Evolutionary conservation across 2,329 filamentous ascomycete species (phyloP).

Genomic region (Boeremia lycopersici): DNA sequence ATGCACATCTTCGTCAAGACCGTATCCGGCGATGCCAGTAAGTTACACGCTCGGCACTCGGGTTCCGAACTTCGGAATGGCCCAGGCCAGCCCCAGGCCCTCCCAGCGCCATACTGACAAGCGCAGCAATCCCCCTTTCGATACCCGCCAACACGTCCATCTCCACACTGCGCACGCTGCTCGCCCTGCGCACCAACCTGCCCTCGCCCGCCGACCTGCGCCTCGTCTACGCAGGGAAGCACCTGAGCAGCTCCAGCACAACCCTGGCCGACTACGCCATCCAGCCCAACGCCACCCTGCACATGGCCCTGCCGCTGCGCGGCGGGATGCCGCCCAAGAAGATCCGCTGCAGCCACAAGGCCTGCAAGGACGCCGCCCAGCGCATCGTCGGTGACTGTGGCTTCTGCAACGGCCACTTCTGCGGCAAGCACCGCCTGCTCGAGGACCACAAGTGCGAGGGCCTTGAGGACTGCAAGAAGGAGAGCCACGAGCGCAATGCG

Average conservation of each 20-base stretch:
- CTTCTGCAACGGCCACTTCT: constrained; percentile 94
- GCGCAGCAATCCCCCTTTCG: constrained; percentile 62
- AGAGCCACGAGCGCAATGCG: constrained; percentile 91
- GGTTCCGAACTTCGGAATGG: constrained; percentile 25
- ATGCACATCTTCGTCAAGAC: constrained; percentile 69
- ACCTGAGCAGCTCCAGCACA: constrained; percentile 53
- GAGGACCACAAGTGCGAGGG: constrained; percentile 94
- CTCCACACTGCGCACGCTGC: constrained; percentile 60
- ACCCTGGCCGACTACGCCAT: constrained; percentile 58
- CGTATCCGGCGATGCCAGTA: constrained; percentile 61
- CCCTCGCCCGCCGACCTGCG: constrained; percentile 56
- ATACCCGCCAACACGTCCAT: constrained; percentile 61
- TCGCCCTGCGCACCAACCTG: constrained; percentile 63
- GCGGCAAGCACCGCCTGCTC: constrained; percentile 89
- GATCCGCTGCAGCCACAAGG: constrained; percentile 84
- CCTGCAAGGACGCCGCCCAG: constrained; percentile 86
- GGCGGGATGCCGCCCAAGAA: constrained; percentile 69
- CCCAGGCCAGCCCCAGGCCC: constrained; percentile 4
- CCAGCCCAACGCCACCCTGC: constrained; percentile 57
- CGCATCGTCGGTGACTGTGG: constrained; percentile 95
- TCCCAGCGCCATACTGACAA: constrained; percentile 18
- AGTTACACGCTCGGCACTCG: constrained; percentile 28
- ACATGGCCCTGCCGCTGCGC: constrained; percentile 63
- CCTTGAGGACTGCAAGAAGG: constrained; percentile 96
- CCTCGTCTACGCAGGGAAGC: constrained; percentile 64